Evolutionary conservation across 2,329 filamentous ascomycete genomes (phyloP).

Genomic region (Claviceps fusiformis): DNA sequence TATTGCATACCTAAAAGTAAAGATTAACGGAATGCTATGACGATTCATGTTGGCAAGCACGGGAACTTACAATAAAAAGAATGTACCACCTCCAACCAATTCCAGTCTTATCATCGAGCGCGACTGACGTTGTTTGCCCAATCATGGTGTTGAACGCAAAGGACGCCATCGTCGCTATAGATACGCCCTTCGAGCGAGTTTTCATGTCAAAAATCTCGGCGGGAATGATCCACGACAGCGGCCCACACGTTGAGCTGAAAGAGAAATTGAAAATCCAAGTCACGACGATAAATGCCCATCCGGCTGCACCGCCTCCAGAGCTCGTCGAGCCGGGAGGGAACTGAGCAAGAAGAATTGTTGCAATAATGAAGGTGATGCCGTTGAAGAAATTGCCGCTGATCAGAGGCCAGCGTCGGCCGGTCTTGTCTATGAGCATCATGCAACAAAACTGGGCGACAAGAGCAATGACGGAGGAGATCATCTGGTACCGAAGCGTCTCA

Average conservation of each 20-base stretch:
- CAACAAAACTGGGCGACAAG: background rate
- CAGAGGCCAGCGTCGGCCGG: background rate
- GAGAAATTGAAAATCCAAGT: slow-evolving; percentile 1
- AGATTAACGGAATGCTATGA: background rate
- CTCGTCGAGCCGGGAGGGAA: background rate
- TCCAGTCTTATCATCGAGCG: background rate
- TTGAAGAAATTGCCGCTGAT: background rate
- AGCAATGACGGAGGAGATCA: background rate
- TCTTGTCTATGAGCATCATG: background rate
- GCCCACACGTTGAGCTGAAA: background rate
- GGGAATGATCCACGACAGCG: background rate
- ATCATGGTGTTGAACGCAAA: slow-evolving; percentile 1
- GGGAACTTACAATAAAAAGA: background rate
- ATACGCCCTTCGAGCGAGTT: background rate
- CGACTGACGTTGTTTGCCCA: background rate
- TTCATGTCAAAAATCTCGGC: background rate
- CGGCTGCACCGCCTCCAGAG: background rate
- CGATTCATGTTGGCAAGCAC: background rate
- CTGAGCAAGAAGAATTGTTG: background rate
- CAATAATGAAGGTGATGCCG: background rate
- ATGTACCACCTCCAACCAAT: background rate
- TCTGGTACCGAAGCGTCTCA: background rate
- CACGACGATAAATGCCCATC: background rate
- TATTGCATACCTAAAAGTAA: background rate
- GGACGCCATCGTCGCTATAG: background rate